Evolutionary conservation across 441 rosid genomes (phyloP), one percentile per base, ranked within the genome.

Genomic region (Euphorbia corollata): DNA sequence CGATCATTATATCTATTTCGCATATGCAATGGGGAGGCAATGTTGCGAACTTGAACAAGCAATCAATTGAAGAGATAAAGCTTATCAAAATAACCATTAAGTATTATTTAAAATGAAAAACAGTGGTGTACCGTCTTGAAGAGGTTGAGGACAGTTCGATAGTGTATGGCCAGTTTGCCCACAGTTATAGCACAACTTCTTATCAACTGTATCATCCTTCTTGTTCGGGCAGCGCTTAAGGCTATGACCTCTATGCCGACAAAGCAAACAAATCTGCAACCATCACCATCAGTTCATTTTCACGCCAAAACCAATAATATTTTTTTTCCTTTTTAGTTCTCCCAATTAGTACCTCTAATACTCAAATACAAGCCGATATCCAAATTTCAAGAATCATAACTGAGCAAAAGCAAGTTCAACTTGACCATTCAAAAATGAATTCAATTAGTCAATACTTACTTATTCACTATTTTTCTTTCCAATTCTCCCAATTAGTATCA

Each of bases 181-280:
- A 24, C 99, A 93, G 69, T 89, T 93, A 71, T 93, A 93, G 73
- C 99, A 93, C 67, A 82, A 50, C 80, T 84, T 93, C 71, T 77
- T 74, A 45, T 82, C 87, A 23, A 64, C 48, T 58, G 79, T 80
- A 68, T 82, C 89, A 6, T 85, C 87, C n/a, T 58, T 77, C 80
- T 89, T 89, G 55, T 76, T 76, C 1, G 92, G 92, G 60, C 99
- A 93, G 74, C 80, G 83, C 80, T 84, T 89, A 20, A 93, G 86
- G 81, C 92, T 89, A 73, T 93, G 99, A 64, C 99, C 96, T 2
- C 96, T 80, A 8, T 75, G 90, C 54, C 96, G 72, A 60, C 99
- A 91, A n/a, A 81, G 85, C 84, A 93, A 84, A 62, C 97, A 93
- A 79, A 89, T 82, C 97, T 93, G 77, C 81, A 70, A 69, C 19